Base-by-base conservation (phyloP, 495 filamentous ascomycete species). In the Xylona heveae region DNA sequence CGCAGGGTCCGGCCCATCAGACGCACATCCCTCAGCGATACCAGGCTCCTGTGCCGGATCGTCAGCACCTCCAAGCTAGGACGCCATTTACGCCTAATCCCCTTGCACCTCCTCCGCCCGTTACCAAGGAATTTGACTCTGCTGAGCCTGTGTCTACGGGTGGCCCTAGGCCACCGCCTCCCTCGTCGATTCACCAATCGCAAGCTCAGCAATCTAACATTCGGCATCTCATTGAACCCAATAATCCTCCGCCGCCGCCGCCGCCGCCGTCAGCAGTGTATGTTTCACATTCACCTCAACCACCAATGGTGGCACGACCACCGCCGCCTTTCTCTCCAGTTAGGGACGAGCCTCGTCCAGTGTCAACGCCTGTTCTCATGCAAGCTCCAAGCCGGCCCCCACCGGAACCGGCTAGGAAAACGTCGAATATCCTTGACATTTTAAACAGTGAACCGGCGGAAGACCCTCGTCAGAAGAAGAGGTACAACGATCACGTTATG, bases 1-100 rank as follows among this genome's bases (percentile, higher is more conserved):
- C 44, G 6, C 42, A 38, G 23, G 32, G 37, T 28, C 12, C 36
- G 6, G 17, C 38, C 4, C 23, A 7, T 25, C 8, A 7, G 23
- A 7, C 23, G 13, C 23, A 7, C 7, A 8, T 25, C 8, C 23
- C 23, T 8, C 23, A 25, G 23, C 7, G 8, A 25, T 8, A 13
- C 7, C 23, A 25, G 23, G 23, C 23, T 25, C 23, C 23, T 25
- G 8, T 8, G 7, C 7, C 23, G 8, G 8, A 25, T 8, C 8
- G 23, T 25, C 23, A 7, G 23, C 23, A 13, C 8, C 23, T 25
- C 23, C 28, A 16, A 30, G 28, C 24, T 4, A 22, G 20, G 19
- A 6, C 12, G 8, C 4, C 24, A 7, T 18, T 22, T 31, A 20
- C 5, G 4, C 18, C 30, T n/a, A n/a, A 29, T 5, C 12, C 27